These are phyloP conservation scores for Chlorella sp. DNA, from an alignment of 139 green algal species.

Conservation along the genomic window DNA sequence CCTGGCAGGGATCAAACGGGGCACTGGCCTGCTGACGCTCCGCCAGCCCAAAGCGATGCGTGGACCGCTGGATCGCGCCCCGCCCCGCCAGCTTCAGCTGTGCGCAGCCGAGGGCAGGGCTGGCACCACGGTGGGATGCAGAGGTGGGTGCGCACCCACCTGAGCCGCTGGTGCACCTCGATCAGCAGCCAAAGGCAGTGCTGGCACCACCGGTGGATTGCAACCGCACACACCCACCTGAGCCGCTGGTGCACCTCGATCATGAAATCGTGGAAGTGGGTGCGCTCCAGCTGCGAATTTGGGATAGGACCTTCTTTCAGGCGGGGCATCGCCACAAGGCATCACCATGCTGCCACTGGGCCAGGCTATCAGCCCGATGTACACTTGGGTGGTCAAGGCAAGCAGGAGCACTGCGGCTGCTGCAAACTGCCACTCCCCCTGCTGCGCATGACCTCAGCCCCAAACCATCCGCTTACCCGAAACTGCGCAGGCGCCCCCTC, in stretches of 20 bases:
- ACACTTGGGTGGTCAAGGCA: too few relatives aligned
- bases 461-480: too few relatives aligned
- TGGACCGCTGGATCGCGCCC: too few relatives aligned
- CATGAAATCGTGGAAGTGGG: constrained; percentile 99
- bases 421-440: too few relatives aligned
- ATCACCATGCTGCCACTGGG: too few relatives aligned
- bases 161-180: constrained; percentile 77
- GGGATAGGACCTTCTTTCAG: too few relatives aligned
- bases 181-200: constrained; percentile 65
- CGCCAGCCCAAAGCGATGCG: background rate
- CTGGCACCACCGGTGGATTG: background rate
- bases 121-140: background rate
- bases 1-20: background rate
- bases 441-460: too few relatives aligned
- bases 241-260: constrained; percentile 84
- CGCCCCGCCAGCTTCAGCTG: background rate
- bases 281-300: constrained; percentile 72
- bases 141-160: background rate
- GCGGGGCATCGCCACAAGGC: too few relatives aligned
- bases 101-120: background rate
- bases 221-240: background rate
- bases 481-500: too few relatives aligned
- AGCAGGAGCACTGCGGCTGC: too few relatives aligned
- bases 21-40: too few relatives aligned
- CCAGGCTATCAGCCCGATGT: too few relatives aligned